Conservation (phyloP, 1,284 basidiomycete genomes). For the Amylostereum chailletii region DNA sequence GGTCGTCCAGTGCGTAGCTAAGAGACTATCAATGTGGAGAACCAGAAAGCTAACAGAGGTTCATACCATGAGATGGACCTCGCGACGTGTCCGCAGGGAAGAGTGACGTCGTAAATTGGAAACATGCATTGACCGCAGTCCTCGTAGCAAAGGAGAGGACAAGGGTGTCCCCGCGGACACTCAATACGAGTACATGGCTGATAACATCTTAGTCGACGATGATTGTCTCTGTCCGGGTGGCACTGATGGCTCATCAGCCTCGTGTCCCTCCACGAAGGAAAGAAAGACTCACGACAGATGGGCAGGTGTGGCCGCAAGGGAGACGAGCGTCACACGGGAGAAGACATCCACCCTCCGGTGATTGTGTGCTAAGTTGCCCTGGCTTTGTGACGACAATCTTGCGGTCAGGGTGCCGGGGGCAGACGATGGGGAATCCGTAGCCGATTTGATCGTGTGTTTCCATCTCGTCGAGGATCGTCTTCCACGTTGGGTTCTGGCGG, state of each 20-base stretch:
- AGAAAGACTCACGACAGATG: slow-evolving; percentile 38
- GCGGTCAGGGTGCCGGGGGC: slow-evolving; percentile 45
- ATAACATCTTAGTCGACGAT: slow-evolving; percentile 40
- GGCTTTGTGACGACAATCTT: slow-evolving; percentile 37
- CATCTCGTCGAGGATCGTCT: slow-evolving; percentile 46
- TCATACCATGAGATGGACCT: slow-evolving; percentile 45
- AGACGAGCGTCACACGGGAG: slow-evolving; percentile 44
- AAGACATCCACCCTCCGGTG: slow-evolving; percentile 69
- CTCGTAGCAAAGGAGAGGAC: slow-evolving; percentile 42
- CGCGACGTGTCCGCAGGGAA: slow-evolving; percentile 61
- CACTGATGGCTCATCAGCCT: slow-evolving; percentile 33
- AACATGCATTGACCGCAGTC: slow-evolving; percentile 52
- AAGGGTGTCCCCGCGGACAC: slow-evolving; percentile 54
- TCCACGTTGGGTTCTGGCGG: slow-evolving; percentile 49
- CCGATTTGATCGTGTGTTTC: slow-evolving; percentile 38
- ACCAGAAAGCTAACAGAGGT: neutral
- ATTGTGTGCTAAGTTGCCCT: slow-evolving; percentile 38
- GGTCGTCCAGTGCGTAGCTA: slow-evolving; percentile 40
- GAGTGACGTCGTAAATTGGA: slow-evolving; percentile 31
- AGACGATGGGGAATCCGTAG: slow-evolving; percentile 45
- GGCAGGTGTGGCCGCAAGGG: slow-evolving; percentile 66
- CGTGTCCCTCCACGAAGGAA: neutral
- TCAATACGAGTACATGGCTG: slow-evolving; percentile 39
- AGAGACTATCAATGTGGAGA: neutral
- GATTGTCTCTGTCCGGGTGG: slow-evolving; percentile 55